Base-by-base conservation (phyloP, 306 rosid genomes). In the Senna tora region DNA sequence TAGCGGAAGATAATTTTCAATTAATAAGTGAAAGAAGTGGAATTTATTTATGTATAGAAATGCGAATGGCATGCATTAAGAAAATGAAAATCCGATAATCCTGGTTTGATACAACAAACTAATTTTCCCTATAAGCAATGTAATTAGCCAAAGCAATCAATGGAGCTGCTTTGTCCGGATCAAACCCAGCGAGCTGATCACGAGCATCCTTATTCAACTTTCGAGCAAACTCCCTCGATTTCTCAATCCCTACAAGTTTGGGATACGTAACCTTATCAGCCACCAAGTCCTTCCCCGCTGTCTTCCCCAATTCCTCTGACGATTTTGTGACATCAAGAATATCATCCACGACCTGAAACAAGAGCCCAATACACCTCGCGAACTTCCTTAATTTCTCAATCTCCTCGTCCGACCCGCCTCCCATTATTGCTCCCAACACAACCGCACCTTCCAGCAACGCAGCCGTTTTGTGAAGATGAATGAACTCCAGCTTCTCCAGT, bases 311-410 rank as follows among this genome's bases (percentile, higher is more conserved):
- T 36, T 91, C 96, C 73, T 83, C 62, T 0, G 97, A 91, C 2
- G 96, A 83, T 32, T 87, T 88, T 0, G 97, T 91, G 21, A 91
- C 87, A 72, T 91, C 97, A 2, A 91, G 90, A 54, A 91, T 88
- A 67, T 91, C 97, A 68, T 91, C 97, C 39, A 91, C 97, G 14
- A 91, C 96, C 72, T 91, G 97, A 77, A 87, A 88, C 83, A 91
- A 38, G 77, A 91, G 11, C 0, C 96, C 97, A 19, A 91, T 85
- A 56, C 66, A 56, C 81, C 88, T 79, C 0, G 97, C 97, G 43
- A 83, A 91, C 16, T 72, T 82, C 72, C 97, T 74, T 14, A 91
- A 63, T 43, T 41, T 80, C 19, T 88, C 97, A 15, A 87, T 54
- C 5, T 88, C 84, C 0, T 80, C 77, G 2, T 87, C 83, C 0